Evolutionary conservation across 2,329 filamentous ascomycete genomes (phyloP), one percentile per base, ranked within the genome.

Genomic region (Xylariaceae sp.): DNA sequence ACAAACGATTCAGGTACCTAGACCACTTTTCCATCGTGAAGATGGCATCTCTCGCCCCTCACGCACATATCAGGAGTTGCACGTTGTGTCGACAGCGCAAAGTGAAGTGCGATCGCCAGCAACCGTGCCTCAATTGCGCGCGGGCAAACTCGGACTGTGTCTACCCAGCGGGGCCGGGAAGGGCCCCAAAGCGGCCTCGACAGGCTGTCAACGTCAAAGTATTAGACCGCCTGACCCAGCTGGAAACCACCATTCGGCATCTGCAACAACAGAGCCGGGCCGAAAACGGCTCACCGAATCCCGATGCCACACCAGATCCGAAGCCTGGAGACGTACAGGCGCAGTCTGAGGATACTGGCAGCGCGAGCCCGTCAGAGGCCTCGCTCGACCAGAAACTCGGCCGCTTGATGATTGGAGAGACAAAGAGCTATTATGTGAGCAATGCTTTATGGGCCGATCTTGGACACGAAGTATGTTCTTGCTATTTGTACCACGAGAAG

Each of bases 361-460:
- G 37, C 42, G 11, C 18, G 46, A 22, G 19, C 37, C 15, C 9
- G 4, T 19, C 39, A 31, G 26, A 35, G 4, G 19, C 7, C 37
- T 3, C 30, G 39, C 13, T 35, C 29, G 19, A 8, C 29, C 32
- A 34, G 9, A 44, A 41, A 18, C 9, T 51, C 8, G 50, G 49
- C 34, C 42, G 46, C 6, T 43, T 53, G 3, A 39, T 53, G 11
- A 26, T 53, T 22, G 49, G 44, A 15, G 49, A 51, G 29, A 43
- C 48, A 15, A 44, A 48, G 8, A 53, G 46, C 24, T 47, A 44
- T 11, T 53, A 53, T 37, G 44, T 53, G 12, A 45, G 48, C 29
- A 60, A 57, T 48, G 37, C 50, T 19, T 48, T 53, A 33, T 61
- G 56, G 56, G 51, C 53, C 30, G 54, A 52, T 35, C 33, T 62